These are phyloP conservation scores for Dunaliella salina DNA, from an alignment of 163 green algal genomes.

Conservation along the genomic window DNA sequence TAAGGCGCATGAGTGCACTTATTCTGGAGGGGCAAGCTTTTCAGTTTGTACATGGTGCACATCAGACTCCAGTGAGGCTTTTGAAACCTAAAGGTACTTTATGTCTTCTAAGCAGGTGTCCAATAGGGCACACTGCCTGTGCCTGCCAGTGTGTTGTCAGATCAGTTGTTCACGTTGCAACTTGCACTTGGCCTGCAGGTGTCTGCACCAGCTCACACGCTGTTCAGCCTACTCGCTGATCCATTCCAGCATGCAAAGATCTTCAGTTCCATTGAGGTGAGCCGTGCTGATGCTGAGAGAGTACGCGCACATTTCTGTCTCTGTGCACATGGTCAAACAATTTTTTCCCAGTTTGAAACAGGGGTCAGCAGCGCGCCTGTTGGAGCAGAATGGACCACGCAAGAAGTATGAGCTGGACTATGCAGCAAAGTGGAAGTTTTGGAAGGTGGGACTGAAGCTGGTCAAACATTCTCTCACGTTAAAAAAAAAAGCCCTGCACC, in stretches of 20 bases:
- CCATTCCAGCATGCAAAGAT: slow-evolving; percentile 36
- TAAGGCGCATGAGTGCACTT: not conserved
- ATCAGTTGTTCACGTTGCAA: no score
- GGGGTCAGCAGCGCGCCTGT: slow-evolving; percentile 23
- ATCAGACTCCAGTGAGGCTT: not conserved
- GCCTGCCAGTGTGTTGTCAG: no score
- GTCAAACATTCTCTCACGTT: no score
- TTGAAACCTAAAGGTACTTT: not conserved
- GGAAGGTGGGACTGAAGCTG: slow-evolving; percentile 30
- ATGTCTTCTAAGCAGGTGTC: not conserved
- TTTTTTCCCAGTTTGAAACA: slow-evolving; percentile 1
- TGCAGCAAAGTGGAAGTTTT: slow-evolving; percentile 41
- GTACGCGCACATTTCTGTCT: no score
- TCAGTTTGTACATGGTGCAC: not conserved
- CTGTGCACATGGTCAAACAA: no score
- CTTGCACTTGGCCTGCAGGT: not conserved
- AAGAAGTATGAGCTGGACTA: slow-evolving; percentile 46
- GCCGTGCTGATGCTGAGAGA: not conserved
- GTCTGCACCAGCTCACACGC: slow-evolving; percentile 13
- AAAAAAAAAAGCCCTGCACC: no score
- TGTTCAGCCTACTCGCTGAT: slow-evolving; percentile 46
- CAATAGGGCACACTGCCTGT: not conserved
- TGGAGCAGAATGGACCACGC: slow-evolving; percentile 32
- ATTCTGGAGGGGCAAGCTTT: not conserved
- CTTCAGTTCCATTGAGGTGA: slow-evolving; percentile 43